Evolutionary conservation across 331 rosid genomes (phyloP), one percentile per base, ranked within the genome.

Genomic region (Quercus lobata): DNA sequence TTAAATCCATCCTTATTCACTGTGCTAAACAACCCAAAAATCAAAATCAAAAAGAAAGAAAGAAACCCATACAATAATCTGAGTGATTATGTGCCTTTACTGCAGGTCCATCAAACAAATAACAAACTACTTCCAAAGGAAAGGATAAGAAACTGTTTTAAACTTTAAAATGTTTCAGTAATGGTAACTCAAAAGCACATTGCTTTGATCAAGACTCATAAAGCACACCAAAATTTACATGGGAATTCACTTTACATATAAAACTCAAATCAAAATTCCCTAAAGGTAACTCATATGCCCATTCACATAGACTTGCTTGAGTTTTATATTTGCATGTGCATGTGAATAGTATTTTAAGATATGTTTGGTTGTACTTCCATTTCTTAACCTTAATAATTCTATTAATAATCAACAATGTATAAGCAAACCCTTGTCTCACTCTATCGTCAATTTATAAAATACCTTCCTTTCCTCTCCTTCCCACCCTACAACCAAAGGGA

Each of bases 1-100:
- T 92, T 95, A 78, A 95, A 95, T 63, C 98, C 98, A 85, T 92
- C 97, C 86, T 89, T 82, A 85, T 95, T 95, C 89, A 95, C 97
- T 81, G 96, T 90, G 82, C 98, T 95, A 86, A 84, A 91, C 82
- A 87, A 84, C 22, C 72, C 86, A 80, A 77, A 78, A 76, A 81
- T 81, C 30, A 74, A 74, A 49, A 49, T 11, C 0, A 49, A 49
- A 49, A 49, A 49, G 17, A 2, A 37, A 30, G 71, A 74, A 49
- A 53, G 49, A 75, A 75, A 41, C 14, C 56, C 68, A 61, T 21
- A 21, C 1, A 21, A 5, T 75, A 76, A 72, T 34, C 72, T 56
- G 52, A 71, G 76, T 49, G 53, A 80, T 60, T 14, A 63, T 5
- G 27, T 32, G 44, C 21, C 29, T 68, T 68, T 12, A 18, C 16